These are phyloP conservation scores for Porodaedalea pini DNA, from an alignment of 1,284 basidiomycete genomes.

Conservation along the genomic window DNA sequence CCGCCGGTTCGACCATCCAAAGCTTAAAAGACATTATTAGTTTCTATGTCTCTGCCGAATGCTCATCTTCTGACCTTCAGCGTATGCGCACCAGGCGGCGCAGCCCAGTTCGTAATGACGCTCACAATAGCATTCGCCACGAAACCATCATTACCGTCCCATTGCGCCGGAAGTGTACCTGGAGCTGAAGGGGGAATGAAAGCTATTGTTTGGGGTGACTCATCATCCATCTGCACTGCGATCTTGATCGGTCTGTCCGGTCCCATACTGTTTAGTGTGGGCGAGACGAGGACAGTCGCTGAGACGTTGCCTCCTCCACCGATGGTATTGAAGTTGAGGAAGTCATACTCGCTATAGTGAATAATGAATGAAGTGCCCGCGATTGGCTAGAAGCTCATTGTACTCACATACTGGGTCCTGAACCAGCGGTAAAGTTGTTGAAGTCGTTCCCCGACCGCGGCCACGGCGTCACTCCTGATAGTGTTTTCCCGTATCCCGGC, in stretches of 20 bases:
- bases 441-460: conserved; percentile 50
- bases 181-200: conserved; percentile 47
- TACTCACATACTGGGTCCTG: conserved; percentile 56
- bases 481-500: conserved; percentile 53
- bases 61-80: conserved; percentile 41
- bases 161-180: conserved; percentile 47
- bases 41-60: background rate
- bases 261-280: conserved; percentile 56
- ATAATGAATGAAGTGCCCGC: background rate
- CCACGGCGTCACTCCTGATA: conserved; percentile 61
- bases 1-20: conserved; percentile 57
- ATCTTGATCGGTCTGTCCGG: conserved; percentile 51
- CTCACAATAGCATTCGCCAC: conserved; percentile 50
- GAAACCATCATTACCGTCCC: conserved; percentile 49
- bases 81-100: conserved; percentile 51
- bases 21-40: conserved; percentile 24
- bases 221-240: conserved; percentile 52
- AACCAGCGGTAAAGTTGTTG: conserved; percentile 53
- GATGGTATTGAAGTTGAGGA: conserved; percentile 49
- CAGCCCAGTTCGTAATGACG: conserved; percentile 37
- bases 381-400: background rate
- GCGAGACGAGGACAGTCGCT: conserved; percentile 52
- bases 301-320: conserved; percentile 41
- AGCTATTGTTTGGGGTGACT: conserved; percentile 39
- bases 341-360: conserved; percentile 54